Evolutionary conservation across 208 protist genomes (phyloP).

Genomic region (Trypanosoma cruzi): DNA sequence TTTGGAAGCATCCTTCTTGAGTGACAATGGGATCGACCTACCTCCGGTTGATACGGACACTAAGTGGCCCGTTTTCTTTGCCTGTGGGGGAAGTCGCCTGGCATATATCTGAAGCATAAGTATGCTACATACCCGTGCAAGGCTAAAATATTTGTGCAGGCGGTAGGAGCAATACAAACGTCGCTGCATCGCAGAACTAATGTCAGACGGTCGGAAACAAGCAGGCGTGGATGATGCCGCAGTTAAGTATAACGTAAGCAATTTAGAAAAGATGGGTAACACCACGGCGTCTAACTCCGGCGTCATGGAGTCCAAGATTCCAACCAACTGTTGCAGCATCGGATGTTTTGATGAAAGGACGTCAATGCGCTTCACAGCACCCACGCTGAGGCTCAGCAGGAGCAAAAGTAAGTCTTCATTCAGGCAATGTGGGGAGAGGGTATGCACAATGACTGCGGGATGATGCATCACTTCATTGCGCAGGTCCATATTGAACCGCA

Average conservation of each 20-base stretch:
- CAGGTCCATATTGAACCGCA: constrained; percentile 49
- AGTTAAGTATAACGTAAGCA: constrained; percentile 57
- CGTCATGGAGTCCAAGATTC: constrained; percentile 39
- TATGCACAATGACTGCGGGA: constrained; percentile 63
- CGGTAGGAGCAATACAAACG: constrained; percentile 47
- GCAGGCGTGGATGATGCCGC: constrained; percentile 35
- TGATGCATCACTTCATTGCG: constrained; percentile 52
- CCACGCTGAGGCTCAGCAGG: constrained; percentile 60
- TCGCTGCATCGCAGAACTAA: constrained; percentile 38
- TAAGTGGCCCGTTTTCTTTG: not conserved
- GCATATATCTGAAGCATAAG: constrained; percentile 65
- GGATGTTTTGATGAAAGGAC: constrained; percentile 59
- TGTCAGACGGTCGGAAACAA: constrained; percentile 16
- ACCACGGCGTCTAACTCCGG: constrained; percentile 46
- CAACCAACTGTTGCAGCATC: constrained; percentile 66
- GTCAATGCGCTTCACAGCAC: constrained; percentile 47
- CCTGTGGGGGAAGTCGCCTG: constrained; percentile 37
- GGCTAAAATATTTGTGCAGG: constrained; percentile 33
- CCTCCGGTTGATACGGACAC: not conserved
- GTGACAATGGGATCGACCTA: not conserved
- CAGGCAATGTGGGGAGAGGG: constrained; percentile 50
- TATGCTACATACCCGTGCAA: constrained; percentile 52
- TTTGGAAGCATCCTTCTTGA: not conserved
- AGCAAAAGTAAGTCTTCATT: constrained; percentile 77
- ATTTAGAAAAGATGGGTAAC: constrained; percentile 68